Evolutionary conservation across 345 rosid species (phyloP), one percentile per base, ranked within the genome.

Genomic region (Populus deltoides): DNA sequence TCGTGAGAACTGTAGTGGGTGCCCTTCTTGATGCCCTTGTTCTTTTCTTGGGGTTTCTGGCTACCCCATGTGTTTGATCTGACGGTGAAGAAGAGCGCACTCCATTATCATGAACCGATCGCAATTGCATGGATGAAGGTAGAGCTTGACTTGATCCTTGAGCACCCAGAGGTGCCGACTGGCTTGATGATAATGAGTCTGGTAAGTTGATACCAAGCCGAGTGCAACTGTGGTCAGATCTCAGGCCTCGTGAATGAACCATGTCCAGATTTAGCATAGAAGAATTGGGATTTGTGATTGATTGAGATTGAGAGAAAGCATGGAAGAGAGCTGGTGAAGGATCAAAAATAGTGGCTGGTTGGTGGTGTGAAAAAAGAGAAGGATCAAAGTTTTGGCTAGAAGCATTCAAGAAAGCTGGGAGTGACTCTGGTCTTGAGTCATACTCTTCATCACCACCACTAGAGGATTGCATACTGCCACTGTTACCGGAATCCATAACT

Each of bases 21-120:
- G 98, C 98, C 36, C 97, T 82, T 73, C 98, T 88, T 12, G 98
- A 92, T 9, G 97, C 94, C 83, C 97, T 88, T 0, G 97, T 87
- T 74, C 98, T 79, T 85, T 94, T 94, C 86, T 89, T 93, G 22
- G 97, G 90, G 85, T 93, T 94, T 79, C 88, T 80, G 0, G 79
- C 66, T 12, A 41, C 72, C 69, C 49, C 70, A 59, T 59, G 29
- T 59, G 63, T n/a, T 25, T 59, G 63, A 5, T 59, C 63, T n/a
- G 63, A 59, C 63, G 63, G 63, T 59, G 29, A 59, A 59, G 16
- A 59, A 72, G 78, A n/a, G 8, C 78, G 79, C 0, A 31, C 79
- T 35, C 80, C 80, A 70, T 77, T 69, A 9, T 82, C 83, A n/a
- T 80, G 78, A 36, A 41, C 67, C 39, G 73, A 49, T 65, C 75